Percentiles rank a stretch among this genome's conserved stretches.
Conservation (phyloP, 2,329 filamentous ascomycete genomes). For the Fragosphaeria purpurea region DNA sequence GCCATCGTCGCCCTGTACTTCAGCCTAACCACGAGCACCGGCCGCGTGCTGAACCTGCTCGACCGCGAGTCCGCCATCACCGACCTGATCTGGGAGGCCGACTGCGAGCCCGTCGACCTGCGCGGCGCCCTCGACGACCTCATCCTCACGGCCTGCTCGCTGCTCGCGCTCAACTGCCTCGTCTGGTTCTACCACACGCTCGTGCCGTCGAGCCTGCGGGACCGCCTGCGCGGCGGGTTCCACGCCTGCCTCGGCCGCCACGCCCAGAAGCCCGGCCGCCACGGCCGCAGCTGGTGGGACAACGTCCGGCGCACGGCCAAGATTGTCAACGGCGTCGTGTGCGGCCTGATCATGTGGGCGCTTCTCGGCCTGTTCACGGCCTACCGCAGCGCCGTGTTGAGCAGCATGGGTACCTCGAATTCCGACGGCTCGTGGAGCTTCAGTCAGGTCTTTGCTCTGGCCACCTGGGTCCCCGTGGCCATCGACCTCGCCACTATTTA, state of each 20-base stretch:
- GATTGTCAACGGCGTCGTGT: slow-evolving; percentile 11
- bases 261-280: too few species aligned
- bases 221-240: background rate
- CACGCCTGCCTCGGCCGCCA: background rate
- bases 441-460: slow-evolving; percentile 21
- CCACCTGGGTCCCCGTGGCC: slow-evolving; percentile 20
- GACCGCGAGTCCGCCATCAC: background rate
- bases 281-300: slow-evolving; percentile 4
- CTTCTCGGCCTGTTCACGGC: slow-evolving; percentile 18
- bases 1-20: slow-evolving; percentile 13
- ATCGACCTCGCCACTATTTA: slow-evolving; percentile 19
- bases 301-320: slow-evolving; percentile 1
- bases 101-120: background rate
- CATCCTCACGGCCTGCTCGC: background rate
- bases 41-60: background rate
- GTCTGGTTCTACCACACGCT: slow-evolving; percentile 1
- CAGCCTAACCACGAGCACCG: background rate
- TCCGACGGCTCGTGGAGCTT: slow-evolving; percentile 20
- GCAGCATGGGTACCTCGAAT: slow-evolving; percentile 11
- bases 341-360: slow-evolving; percentile 18
- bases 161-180: slow-evolving; percentile 7
- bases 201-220: background rate
- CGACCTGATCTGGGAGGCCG: slow-evolving; percentile 4
- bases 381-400: slow-evolving; percentile 14
- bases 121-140: background rate